Evolutionary conservation across 192 early-diverging fungal species (phyloP), one percentile per base, ranked within the genome.

Genomic region (Obelidium mucronatum): DNA sequence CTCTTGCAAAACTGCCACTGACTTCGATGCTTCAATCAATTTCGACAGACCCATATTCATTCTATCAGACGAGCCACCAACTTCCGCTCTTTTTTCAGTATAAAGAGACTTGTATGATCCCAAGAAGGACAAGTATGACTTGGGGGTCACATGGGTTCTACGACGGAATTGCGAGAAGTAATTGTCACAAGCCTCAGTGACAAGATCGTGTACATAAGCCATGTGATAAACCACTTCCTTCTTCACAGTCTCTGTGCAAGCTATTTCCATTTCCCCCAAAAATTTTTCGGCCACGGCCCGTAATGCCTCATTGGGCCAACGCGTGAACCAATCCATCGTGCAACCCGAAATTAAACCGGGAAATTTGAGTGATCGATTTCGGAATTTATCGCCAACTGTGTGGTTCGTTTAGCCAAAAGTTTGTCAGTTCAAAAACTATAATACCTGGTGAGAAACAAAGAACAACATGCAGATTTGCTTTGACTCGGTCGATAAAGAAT

Each of bases 41-140:
- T 90, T 90, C 33, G 82, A 78, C 22, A 90, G 82, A 83, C 89
- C 89, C 81, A 88, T 87, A 72, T 90, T 90, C 89, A 90, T 90
- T 34, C 89, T 88, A 65, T 90, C 89, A 19, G 89, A 84, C 5
- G 83, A 73, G 0, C 80, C 79, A 11, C 89, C 88, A 2, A 90
- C 88, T 71, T 90, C 89, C 13, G 51, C 66, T 3, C 86, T 67
- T 72, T 90, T 90, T 26, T 52, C 52, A 34, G 51, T 77, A 68
- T 90, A 90, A 4, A 88, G 59, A 8, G 58, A 40, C 54, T 88
- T 90, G 79, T 90, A 90, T 0, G 86, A 88, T 17, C 76, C 75
- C 66, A 90, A 73, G 83, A 90, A 90, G 1, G 89, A 88, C 33
- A 90, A 55, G 65, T 90, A 90, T 40, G 86, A 88, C 63, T 90